Base-by-base conservation (phyloP, 805 yeast species). In the Metschnikowia gelsemii region DNA sequence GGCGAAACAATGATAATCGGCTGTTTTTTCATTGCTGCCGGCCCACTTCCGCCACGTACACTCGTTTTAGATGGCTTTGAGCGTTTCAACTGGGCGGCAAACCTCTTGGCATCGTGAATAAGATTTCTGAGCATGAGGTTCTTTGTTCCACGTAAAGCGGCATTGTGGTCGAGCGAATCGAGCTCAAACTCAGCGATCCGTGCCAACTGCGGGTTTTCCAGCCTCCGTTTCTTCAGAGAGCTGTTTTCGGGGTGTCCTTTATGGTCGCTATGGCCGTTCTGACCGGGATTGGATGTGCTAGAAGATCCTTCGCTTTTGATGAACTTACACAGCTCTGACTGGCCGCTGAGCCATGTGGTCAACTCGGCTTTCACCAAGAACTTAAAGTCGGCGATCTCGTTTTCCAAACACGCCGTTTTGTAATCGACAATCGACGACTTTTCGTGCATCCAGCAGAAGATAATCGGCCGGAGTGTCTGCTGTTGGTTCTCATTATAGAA, bases 351-450 rank as follows among this genome's bases (percentile, higher is more conserved):
- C 89, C 93, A 90, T 22, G 87, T 76, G 40, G 84, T 73, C 46
- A 91, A 73, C 58, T 91, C 96, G 7, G 88, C 82, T 63, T 95
- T 81, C 54, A 88, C 95, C 58, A 87, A 64, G 57, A 91, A 90
- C 43, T 87, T 80, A 58, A 91, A 76, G 48, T 87, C 87, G 2
- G 79, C 72, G 24, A 91, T 73, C 2, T 77, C 73, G 28, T 75
- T 66, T 36, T 73, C 75, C 54, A 79, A 83, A 49, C 96, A 87
- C 27, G 78, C 81, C 8, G 80, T 75, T 45, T 88, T 76, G 59
- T 91, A 90, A 40, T 87, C 95, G 9, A 96, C 83, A 32, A 89
- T 83, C 28, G 82, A 76, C 20, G 85, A 72, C 40, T 85, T 87
- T 45, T 76, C 80, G 49, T 80, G 80, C 20, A 80, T 49, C 93